phyloP scores from a whole-genome alignment of 2,329 filamentous ascomycete genomes.

The Cadophora sp. region DNA sequence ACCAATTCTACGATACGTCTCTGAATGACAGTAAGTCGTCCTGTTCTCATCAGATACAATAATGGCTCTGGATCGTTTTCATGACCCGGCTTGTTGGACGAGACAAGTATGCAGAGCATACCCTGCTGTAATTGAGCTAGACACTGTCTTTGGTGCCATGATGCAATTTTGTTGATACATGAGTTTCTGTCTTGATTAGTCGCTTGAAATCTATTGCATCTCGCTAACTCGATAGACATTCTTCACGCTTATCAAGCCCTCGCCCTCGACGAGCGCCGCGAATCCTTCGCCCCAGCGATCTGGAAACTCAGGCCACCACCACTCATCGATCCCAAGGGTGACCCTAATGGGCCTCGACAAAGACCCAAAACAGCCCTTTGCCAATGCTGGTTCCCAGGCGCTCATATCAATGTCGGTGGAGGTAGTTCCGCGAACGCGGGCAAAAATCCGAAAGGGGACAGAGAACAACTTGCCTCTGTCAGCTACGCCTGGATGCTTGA shows the following conservation, averaged over 20 bases:
- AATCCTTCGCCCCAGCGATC: slow-evolving; percentile 47
- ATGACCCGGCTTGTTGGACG: neutral
- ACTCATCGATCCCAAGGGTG: slow-evolving; percentile 9
- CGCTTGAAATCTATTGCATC: no score
- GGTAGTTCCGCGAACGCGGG: slow-evolving; percentile 15
- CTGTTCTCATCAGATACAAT: neutral
- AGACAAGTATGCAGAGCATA: neutral
- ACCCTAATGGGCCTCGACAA: slow-evolving; percentile 28
- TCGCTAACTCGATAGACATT: slow-evolving; percentile 41
- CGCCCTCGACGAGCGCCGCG: slow-evolving; percentile 54
- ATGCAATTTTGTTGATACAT: no score
- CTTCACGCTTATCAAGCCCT: slow-evolving; percentile 56
- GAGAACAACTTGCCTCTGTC: slow-evolving; percentile 45
- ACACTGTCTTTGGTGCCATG: no score
- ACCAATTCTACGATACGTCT: slow-evolving; percentile 50
- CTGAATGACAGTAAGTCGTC: slow-evolving; percentile 30
- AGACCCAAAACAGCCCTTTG: slow-evolving; percentile 23
- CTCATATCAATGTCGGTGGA: slow-evolving; percentile 34
- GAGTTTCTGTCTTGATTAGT: no score
- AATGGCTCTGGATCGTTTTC: neutral
- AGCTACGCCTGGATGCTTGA: slow-evolving; percentile 35
- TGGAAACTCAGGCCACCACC: slow-evolving; percentile 38
- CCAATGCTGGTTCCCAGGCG: slow-evolving; percentile 38
- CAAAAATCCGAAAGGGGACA: slow-evolving; percentile 28
- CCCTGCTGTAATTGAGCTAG: no score